Conservation (phyloP, 306 rosid genomes). For the Vigna radiata region DNA sequence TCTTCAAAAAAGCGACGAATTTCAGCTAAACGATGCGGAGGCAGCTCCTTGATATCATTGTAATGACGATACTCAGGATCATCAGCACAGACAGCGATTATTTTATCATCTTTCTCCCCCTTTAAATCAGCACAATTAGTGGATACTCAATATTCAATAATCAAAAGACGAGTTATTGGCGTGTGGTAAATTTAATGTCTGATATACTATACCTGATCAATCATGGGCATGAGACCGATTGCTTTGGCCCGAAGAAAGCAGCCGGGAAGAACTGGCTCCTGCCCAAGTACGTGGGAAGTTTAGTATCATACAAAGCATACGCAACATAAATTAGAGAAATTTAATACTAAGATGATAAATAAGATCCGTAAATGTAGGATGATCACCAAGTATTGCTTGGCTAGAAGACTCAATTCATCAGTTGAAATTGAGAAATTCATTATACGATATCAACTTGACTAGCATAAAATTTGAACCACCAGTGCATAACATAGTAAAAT, state of each 20-base stretch:
- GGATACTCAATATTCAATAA: constrained; percentile 1
- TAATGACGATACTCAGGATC: constrained; percentile 93
- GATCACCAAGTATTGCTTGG: constrained; percentile 5
- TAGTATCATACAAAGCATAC: constrained; percentile 3
- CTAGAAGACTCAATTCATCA: constrained; percentile 4
- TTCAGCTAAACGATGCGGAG: constrained; percentile 97
- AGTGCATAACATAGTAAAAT: neutral
- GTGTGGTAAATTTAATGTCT: constrained; percentile 14
- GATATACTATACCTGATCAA: constrained; percentile 80
- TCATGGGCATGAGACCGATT: constrained; percentile 98
- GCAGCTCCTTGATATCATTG: constrained; percentile 94
- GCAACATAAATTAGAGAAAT: neutral
- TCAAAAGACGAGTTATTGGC: constrained; percentile 7
- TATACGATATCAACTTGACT: neutral
- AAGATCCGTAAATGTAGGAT: neutral
- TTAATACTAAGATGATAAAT: constrained; percentile 3
- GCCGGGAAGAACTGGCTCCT: constrained; percentile 97
- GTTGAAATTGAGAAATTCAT: constrained; percentile 17
- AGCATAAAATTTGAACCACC: neutral
- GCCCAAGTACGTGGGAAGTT: constrained; percentile 35
- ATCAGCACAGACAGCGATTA: constrained; percentile 96
- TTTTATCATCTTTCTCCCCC: constrained; percentile 99
- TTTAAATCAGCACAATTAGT: constrained; percentile 43
- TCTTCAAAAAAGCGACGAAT: constrained; percentile 96
- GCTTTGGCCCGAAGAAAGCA: constrained; percentile 98